Conservation (phyloP, 1,284 basidiomycete genomes). For the Cutaneotrichosporon arboriforme region DNA sequence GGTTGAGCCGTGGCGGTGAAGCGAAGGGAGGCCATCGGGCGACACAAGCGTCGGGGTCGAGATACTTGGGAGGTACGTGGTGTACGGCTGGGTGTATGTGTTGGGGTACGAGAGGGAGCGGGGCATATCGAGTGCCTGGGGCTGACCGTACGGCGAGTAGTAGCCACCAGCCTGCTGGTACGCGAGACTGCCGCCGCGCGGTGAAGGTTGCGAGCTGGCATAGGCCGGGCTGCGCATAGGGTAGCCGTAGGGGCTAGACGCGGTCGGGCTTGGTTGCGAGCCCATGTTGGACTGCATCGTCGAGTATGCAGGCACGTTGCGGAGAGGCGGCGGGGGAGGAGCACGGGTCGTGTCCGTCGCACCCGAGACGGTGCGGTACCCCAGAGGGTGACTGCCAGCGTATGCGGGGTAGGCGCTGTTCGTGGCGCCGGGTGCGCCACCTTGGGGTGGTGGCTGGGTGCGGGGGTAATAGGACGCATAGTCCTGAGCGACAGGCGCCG, state of each 20-base stretch:
- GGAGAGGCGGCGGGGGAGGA: slow-evolving; percentile 20
- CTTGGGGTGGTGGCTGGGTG: slow-evolving; percentile 2
- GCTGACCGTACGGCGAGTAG: slow-evolving; percentile 21
- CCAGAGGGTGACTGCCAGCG: slow-evolving; percentile 32
- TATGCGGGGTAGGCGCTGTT: slow-evolving; percentile 19
- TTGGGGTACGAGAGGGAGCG: slow-evolving; percentile 41
- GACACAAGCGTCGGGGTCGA: slow-evolving; percentile 7
- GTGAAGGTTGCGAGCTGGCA: slow-evolving; percentile 12
- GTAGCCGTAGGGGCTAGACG: slow-evolving; percentile 18
- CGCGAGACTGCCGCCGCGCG: slow-evolving; percentile 7
- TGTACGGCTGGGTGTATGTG: slow-evolving; percentile 24
- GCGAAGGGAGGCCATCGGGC: slow-evolving; percentile 16
- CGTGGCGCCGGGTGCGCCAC: slow-evolving; percentile 7
- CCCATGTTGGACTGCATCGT: slow-evolving; percentile 1
- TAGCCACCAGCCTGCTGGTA: slow-evolving; percentile 12
- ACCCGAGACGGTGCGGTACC: slow-evolving; percentile 35
- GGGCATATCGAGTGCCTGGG: slow-evolving; percentile 37
- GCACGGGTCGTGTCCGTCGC: slow-evolving; percentile 22
- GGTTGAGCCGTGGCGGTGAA: slow-evolving; percentile 32
- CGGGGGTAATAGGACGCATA: slow-evolving; percentile 19
- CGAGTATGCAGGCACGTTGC: slow-evolving; percentile 17
- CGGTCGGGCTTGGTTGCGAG: slow-evolving; percentile 7
- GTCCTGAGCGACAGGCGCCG: slow-evolving; percentile 14
- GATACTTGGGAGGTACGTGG: slow-evolving; percentile 17
- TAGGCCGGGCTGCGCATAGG: slow-evolving; percentile 12